A percentile compares a stretch with the other conserved stretches of the same genome.
These are phyloP conservation scores for Nannochloris sp. DNA, from an alignment of 139 green algal genomes.

Conservation along the genomic window DNA sequence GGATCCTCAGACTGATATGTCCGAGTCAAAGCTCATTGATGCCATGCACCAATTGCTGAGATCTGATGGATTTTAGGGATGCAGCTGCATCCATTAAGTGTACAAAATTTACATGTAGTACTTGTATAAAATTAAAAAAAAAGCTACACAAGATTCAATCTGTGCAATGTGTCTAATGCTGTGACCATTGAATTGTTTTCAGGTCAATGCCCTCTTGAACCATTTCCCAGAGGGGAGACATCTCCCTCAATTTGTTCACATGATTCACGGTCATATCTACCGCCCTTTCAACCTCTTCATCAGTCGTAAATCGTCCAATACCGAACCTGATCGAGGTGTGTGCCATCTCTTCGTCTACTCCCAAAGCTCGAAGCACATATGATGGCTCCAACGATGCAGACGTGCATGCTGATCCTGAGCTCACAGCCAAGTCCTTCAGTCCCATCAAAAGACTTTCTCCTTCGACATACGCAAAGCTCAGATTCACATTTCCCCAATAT, in stretches of 20 bases:
- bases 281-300: conserved; percentile 78
- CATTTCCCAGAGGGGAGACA: conserved; percentile 98
- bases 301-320: conserved; percentile 91
- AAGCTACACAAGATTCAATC: too few relatives aligned
- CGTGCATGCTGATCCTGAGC: conserved; percentile 86
- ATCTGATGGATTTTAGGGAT: conserved; percentile 55
- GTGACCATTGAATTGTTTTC: conserved; percentile 92
- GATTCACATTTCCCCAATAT: conserved; percentile 72
- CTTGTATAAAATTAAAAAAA: too few relatives aligned
- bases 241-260: conserved; percentile 89
- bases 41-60: conserved; percentile 56
- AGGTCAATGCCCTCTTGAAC: conserved; percentile 85
- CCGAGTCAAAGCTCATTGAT: conserved; percentile 28
- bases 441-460: conserved; percentile 96
- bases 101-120: too few relatives aligned
- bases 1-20: conserved; percentile 50
- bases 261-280: conserved; percentile 74
- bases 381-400: conserved; percentile 86
- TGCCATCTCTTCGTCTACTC: conserved; percentile 97
- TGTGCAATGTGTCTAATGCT: conserved; percentile 52
- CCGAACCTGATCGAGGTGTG: conserved; percentile 85
- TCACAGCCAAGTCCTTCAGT: conserved; percentile 90
- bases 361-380: conserved; percentile 94
- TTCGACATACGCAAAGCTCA: conserved; percentile 97
- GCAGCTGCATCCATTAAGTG: not conserved